Percentiles rank a stretch among this genome's conserved stretches.
These are phyloP conservation scores for Arabidopsis suecica DNA, from an alignment of 345 rosid genomes.

Conservation along the genomic window DNA sequence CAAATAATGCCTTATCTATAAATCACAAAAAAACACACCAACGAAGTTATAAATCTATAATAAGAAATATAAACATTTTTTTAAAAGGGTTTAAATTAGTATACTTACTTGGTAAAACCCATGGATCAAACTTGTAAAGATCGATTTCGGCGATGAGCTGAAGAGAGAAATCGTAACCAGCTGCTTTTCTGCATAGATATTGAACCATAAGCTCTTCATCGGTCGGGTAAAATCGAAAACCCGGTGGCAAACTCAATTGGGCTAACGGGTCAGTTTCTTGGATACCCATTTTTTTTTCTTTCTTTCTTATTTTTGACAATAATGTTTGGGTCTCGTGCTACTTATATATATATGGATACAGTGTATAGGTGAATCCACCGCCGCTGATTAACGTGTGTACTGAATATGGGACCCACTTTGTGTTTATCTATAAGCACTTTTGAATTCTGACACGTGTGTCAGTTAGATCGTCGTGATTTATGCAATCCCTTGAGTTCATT, in stretches of 20 bases:
- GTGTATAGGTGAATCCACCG: slow-evolving; percentile 34
- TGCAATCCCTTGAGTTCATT: slow-evolving; percentile 38
- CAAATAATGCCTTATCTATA: slow-evolving; percentile 83
- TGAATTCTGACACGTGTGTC: slow-evolving; percentile 38
- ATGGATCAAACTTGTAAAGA: slow-evolving; percentile 91
- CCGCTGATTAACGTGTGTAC: slow-evolving; percentile 39
- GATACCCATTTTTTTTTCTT: slow-evolving; percentile 58
- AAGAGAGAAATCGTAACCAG: slow-evolving; percentile 71
- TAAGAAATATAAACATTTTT: background rate
- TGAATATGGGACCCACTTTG: slow-evolving; percentile 40
- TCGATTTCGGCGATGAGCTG: slow-evolving; percentile 84
- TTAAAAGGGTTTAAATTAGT: background rate
- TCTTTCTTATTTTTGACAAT: slow-evolving; percentile 15
- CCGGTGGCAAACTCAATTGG: slow-evolving; percentile 91
- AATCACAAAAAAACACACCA: slow-evolving; percentile 9
- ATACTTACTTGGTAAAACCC: slow-evolving; percentile 81
- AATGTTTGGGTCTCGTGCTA: slow-evolving; percentile 27
- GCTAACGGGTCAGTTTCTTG: slow-evolving; percentile 70
- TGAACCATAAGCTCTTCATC: slow-evolving; percentile 95
- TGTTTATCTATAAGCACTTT: slow-evolving; percentile 34
- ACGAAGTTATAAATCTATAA: background rate
- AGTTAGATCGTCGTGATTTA: slow-evolving; percentile 38
- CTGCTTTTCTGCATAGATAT: slow-evolving; percentile 81
- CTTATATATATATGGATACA: background rate
- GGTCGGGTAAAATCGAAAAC: slow-evolving; percentile 91